These are phyloP conservation scores for Nissolia schottii DNA, from an alignment of 306 rosid species.

Conservation along the genomic window DNA sequence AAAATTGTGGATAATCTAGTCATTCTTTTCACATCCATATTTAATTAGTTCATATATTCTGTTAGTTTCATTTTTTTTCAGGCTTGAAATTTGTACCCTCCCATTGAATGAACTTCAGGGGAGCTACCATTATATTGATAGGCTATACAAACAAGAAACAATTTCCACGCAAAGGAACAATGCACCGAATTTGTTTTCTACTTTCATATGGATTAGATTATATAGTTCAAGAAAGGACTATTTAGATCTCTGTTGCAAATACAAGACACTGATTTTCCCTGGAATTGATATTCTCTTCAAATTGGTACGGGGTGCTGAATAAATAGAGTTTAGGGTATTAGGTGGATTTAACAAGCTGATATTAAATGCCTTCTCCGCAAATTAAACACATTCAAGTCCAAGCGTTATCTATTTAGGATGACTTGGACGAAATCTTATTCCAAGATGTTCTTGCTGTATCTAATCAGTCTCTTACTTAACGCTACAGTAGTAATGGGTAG, in stretches of 20 bases:
- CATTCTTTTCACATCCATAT: background rate
- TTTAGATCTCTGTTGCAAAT: background rate
- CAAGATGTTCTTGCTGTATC: background rate
- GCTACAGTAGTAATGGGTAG: background rate
- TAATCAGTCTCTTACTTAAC: too few relatives aligned
- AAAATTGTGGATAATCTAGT: too few relatives aligned
- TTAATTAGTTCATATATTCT: background rate
- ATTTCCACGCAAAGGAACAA: background rate
- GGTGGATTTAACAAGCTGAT: background rate
- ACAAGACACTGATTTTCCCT: background rate
- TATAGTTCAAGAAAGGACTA: background rate
- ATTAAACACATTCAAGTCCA: background rate
- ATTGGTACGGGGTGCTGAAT: background rate
- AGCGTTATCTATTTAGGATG: background rate
- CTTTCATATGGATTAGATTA: background rate
- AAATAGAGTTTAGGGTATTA: background rate
- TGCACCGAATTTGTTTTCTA: background rate
- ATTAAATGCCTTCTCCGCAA: background rate
- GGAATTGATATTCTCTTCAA: background rate
- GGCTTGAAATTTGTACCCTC: background rate
- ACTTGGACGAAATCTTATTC: background rate
- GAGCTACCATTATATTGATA: background rate
- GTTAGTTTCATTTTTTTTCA: background rate
- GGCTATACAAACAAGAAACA: background rate
- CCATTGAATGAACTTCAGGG: background rate